phyloP scores from a whole-genome alignment of 2,329 filamentous ascomycete species.

The Talaromyces sp. region DNA sequence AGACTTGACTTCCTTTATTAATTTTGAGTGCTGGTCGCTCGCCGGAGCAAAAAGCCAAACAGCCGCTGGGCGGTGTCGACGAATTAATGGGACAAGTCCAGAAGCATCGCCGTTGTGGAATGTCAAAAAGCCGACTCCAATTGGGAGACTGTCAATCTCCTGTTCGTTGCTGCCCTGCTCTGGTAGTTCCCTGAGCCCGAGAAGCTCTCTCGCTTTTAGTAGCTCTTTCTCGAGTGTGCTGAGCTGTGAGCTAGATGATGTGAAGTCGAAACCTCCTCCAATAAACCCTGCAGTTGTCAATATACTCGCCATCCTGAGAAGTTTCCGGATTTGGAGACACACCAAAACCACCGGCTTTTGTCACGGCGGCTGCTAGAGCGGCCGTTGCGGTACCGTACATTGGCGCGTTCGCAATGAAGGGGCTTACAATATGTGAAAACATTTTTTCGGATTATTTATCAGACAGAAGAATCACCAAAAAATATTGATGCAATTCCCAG shows the following conservation, averaged over 20 bases:
- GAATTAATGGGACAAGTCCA: slow-evolving; percentile 43
- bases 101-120: slow-evolving; percentile 37
- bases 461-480: not conserved
- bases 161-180: not conserved
- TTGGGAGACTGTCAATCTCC: slow-evolving; percentile 31
- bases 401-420: slow-evolving; percentile 19
- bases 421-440: slow-evolving; percentile 13
- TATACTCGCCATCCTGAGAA: not conserved
- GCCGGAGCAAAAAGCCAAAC: slow-evolving; percentile 63
- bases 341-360: slow-evolving; percentile 17
- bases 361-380: slow-evolving; percentile 13
- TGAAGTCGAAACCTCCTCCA: slow-evolving; percentile 16
- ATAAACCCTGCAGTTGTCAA: slow-evolving; percentile 14
- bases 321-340: not conserved
- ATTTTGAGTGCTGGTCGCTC: slow-evolving; percentile 28
- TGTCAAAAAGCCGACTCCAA: slow-evolving; percentile 60
- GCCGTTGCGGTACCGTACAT: slow-evolving; percentile 18
- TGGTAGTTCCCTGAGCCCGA: not conserved
- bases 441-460: not conserved
- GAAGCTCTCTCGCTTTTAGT: slow-evolving; percentile 7
- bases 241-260: slow-evolving; percentile 12
- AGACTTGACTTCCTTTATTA: slow-evolving; percentile 27
- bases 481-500: too few relatives aligned
- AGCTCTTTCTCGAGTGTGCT: slow-evolving; percentile 12
- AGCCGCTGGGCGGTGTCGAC: slow-evolving; percentile 50